Evolutionary conservation across 1,284 basidiomycete species (phyloP).

Genomic region (Kalmanozyma brasiliensis): DNA sequence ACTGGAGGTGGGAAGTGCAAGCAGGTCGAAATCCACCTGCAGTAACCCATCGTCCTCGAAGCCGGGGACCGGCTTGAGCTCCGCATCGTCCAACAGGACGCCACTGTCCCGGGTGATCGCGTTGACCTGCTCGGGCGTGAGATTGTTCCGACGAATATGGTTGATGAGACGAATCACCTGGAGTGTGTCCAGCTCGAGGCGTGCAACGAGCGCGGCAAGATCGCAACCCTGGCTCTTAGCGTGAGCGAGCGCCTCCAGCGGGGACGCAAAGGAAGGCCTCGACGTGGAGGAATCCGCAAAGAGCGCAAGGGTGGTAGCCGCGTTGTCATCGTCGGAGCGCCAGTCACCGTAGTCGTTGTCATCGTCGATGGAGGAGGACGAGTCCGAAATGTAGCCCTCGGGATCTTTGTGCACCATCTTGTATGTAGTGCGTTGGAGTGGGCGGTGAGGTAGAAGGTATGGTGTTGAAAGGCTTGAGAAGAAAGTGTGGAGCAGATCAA

Average conservation of each 20-base stretch:
- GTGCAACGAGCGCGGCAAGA: constrained; percentile 41
- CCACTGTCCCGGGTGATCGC: constrained; percentile 20
- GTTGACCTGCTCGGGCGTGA: constrained; percentile 31
- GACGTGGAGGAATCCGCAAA: constrained; percentile 19
- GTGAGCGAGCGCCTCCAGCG: constrained; percentile 52
- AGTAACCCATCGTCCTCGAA: constrained; percentile 64
- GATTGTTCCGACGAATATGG: constrained; percentile 46
- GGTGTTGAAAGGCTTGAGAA: not conserved
- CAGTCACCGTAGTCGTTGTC: constrained; percentile 55
- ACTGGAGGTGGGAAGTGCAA: not conserved
- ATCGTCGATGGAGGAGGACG: constrained; percentile 34
- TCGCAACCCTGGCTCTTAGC: constrained; percentile 56
- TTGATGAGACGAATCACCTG: constrained; percentile 65
- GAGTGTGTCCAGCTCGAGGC: constrained; percentile 55
- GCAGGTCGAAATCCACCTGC: constrained; percentile 59
- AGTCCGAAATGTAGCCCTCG: constrained; percentile 27
- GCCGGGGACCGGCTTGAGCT: constrained; percentile 62
- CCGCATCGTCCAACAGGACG: constrained; percentile 52
- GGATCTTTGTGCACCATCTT: constrained; percentile 47
- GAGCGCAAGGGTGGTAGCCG: constrained; percentile 25
- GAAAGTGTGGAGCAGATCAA: constrained; percentile 8
- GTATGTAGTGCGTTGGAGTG: not conserved
- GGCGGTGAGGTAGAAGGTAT: not conserved
- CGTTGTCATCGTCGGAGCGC: constrained; percentile 26
- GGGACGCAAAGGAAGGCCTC: constrained; percentile 33